Evolutionary conservation across 371 early-diverging fungal species (phyloP), one percentile per base, ranked within the genome.

Genomic region (Mortierella sp.): DNA sequence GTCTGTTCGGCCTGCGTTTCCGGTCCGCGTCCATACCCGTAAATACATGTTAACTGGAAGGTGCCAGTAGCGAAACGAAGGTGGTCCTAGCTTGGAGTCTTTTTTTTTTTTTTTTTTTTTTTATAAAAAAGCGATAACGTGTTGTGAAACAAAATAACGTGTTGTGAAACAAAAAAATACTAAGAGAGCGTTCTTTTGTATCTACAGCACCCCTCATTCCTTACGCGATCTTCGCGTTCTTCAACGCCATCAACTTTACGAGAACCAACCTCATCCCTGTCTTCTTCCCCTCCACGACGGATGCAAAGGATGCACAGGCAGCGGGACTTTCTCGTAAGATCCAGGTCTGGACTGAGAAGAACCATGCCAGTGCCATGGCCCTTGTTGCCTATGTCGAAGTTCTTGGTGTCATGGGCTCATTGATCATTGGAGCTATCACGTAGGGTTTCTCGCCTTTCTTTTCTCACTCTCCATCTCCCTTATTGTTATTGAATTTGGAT

Each of bases 341-440:
- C 64, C 86, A 89, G 76, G 68, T 79, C 32, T 92, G 82, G 86
- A 86, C 90, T 42, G 86, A 88, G 31, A 81, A 81, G 58, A 93
- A 93, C 70, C 93, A 95, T 70, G 75, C 84, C 37, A 60, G 66
- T 23, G 92, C 93, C 41, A 85, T 96, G 84, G 82, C 87, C 26
- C 75, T 90, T 47, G 94, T 94, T 41, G 90, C 93, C 51, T 88
- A 89, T 64, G 81, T 89, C 60, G 96, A 96, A 79, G 90, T 95
- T 8, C 85, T 88, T 42, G 86, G 90, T 23, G 88, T 95, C 67
- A 84, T 93, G 75, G 87, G 90, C 44, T 86, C 90, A 53, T 67
- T 92, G 55, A 58, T 90, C 39, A 62, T 96, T 9, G 88, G 88
- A 23, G 83, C 90, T 11, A 81, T 91, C 59, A 86, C 87, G 86